These are phyloP conservation scores for Lachnellula hyalina DNA, from an alignment of 2,329 filamentous ascomycete species.

Conservation along the genomic window DNA sequence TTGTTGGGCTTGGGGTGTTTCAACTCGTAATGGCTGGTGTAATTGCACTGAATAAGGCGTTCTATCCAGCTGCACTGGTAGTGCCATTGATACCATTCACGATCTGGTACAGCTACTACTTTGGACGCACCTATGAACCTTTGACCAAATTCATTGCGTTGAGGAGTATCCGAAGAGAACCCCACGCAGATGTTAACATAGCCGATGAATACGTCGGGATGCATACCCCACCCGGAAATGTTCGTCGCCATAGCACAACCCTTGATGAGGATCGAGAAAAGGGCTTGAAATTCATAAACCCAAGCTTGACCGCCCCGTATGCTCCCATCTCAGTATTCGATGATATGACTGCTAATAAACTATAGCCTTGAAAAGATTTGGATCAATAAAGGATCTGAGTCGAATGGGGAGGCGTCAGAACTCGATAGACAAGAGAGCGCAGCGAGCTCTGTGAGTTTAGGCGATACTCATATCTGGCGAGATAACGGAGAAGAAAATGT, in stretches of 20 bases:
- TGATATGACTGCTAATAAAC: conserved; percentile 9
- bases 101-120: conserved; percentile 85
- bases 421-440: conserved; percentile 33
- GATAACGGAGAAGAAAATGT: conserved; percentile 33
- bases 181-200: conserved; percentile 42
- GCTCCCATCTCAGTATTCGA: conserved; percentile 29
- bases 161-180: conserved; percentile 68
- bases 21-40: conserved; percentile 88
- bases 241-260: conserved; percentile 44
- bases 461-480: conserved; percentile 47
- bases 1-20: conserved; percentile 82
- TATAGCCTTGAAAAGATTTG: conserved; percentile 62
- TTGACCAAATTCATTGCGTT: conserved; percentile 90
- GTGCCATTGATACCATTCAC: conserved; percentile 74
- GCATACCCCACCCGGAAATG: conserved; percentile 19
- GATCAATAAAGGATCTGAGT: conserved; percentile 39
- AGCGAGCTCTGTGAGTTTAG: conserved; percentile 42
- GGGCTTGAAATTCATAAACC: conserved; percentile 69
- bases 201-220: conserved; percentile 36
- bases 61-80: conserved; percentile 66
- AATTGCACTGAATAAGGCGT: conserved; percentile 68
- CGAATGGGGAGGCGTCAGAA: conserved; percentile 12
- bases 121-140: conserved; percentile 74
- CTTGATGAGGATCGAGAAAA: conserved; percentile 68
- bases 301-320: conserved; percentile 64